Conservation (phyloP, 306 rosid genomes). For the Psophocarpus tetragonolobus region DNA sequence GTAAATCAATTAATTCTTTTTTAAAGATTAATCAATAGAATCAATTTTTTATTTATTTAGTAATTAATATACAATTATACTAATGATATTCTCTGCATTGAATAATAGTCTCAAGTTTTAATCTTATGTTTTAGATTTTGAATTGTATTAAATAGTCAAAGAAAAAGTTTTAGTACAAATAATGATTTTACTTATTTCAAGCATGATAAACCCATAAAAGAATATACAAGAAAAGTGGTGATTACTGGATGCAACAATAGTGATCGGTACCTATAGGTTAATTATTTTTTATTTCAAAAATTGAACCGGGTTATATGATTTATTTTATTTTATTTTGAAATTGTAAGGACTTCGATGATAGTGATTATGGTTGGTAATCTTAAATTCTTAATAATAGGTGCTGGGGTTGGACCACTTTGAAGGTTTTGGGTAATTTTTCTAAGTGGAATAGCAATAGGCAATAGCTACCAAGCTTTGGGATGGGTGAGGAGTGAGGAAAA, state of each 20-base stretch:
- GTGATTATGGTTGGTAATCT: conserved; percentile 8
- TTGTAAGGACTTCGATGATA: background rate
- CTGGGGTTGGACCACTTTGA: conserved; percentile 21
- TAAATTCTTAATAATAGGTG: background rate
- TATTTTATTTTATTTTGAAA: background rate
- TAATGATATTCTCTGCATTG: too few relatives aligned
- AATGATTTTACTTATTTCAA: background rate
- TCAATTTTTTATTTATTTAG: too few relatives aligned
- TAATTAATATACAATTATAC: too few relatives aligned
- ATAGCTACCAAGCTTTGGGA: background rate
- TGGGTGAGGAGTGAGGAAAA: conserved; percentile 16
- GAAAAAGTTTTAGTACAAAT: too few relatives aligned
- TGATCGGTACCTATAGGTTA: background rate
- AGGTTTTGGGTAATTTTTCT: background rate
- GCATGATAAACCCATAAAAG: too few relatives aligned
- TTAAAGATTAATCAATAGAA: too few relatives aligned
- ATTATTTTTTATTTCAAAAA: background rate
- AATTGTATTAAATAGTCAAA: too few relatives aligned
- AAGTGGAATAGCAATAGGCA: background rate
- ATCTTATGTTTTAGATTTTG: rapidly evolving
- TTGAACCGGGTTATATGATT: background rate
- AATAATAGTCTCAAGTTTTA: too few relatives aligned
- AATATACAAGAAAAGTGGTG: too few relatives aligned
- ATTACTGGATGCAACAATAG: background rate
- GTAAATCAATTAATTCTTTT: too few relatives aligned